Percentiles rank a stretch among this genome's conserved stretches.
These are phyloP conservation scores for Pugionium dolabratum DNA, from an alignment of 345 rosid genomes.

Conservation along the genomic window DNA sequence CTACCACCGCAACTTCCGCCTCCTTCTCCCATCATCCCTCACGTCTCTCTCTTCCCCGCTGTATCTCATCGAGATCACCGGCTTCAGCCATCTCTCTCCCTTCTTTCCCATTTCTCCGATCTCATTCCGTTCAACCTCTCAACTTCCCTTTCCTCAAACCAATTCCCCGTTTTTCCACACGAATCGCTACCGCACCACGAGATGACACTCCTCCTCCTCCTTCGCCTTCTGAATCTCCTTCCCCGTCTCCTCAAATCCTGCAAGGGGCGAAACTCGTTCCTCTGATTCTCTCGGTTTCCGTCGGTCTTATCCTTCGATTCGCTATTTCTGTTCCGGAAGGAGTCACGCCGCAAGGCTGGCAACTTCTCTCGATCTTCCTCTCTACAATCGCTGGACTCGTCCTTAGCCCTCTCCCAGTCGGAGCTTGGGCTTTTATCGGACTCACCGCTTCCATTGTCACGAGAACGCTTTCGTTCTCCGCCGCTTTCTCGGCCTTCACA, in stretches of 20 bases:
- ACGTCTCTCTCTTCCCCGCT: slow-evolving; percentile 48
- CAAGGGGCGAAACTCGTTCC: slow-evolving; percentile 76
- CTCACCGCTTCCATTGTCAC: slow-evolving; percentile 72
- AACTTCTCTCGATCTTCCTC: slow-evolving; percentile 70
- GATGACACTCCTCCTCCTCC: slow-evolving; percentile 40
- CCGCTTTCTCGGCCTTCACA: slow-evolving; percentile 91
- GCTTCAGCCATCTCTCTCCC: slow-evolving; percentile 34
- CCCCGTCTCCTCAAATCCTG: slow-evolving; percentile 1
- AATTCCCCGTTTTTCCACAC: slow-evolving; percentile 35
- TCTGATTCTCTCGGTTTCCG: slow-evolving; percentile 54
- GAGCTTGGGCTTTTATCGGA: slow-evolving; percentile 94
- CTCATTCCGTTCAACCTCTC: slow-evolving; percentile 45
- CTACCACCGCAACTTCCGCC: slow-evolving; percentile 48
- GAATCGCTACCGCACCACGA: slow-evolving; percentile 38
- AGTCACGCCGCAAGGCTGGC: slow-evolving; percentile 81
- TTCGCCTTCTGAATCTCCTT: neutral
- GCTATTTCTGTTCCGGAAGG: slow-evolving; percentile 59
- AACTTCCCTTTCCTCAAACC: slow-evolving; percentile 45
- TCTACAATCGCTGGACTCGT: slow-evolving; percentile 88
- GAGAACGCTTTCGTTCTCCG: slow-evolving; percentile 62
- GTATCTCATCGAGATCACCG: slow-evolving; percentile 50
- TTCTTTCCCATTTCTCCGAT: slow-evolving; percentile 41
- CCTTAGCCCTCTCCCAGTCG: slow-evolving; percentile 82
- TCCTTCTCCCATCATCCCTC: slow-evolving; percentile 30
- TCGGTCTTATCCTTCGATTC: slow-evolving; percentile 64